Base-by-base conservation (phyloP, 1,284 basidiomycete species). In the Xerocomus minutiporus region DNA sequence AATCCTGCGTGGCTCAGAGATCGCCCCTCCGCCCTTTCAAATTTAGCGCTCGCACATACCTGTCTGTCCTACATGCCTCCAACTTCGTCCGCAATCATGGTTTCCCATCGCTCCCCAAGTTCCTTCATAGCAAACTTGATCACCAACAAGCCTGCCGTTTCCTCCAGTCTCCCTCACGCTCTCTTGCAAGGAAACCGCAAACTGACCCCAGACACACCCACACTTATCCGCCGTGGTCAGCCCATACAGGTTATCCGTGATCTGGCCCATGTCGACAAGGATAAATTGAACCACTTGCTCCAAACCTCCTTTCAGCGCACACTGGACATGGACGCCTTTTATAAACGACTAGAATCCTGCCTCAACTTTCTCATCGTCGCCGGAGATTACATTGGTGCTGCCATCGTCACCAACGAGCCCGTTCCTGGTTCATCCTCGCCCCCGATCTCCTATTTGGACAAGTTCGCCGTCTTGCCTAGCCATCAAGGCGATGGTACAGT, bases 401-500 rank as follows among this genome's bases (percentile, higher is more conserved):
- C 96, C 4, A 84, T 99, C 60, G 94, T 97, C 51, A 99, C 97
- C 15, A 85, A 83, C 57, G 96, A 99, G 68, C 74, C 67, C 31
- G 70, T 71, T 54, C 60, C 76, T 34, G 69, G 65, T 20, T 62
- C 72, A 12, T 52, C 58, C 42, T 52, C 66, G 4, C 60, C 66
- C 15, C 76, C 83, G 17, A 89, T 99, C 56, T 87, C 91, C 13
- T 99, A 99, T 71, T 81, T 99, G 48, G 97, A 99, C 80, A 99
- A 99, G 72, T 99, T 99, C 70, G 96, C 95, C 13, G 94, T 99
- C 39, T 76, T 96, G 42, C 97, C 97, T 1, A 85, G 79, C 54
- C 83, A 98, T 69, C 97, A 99, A 71, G 97, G 97, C 15, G 95
- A 97, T 65, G 97, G 97, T 20, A 98, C 96, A 0, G 97, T 99